phyloP scores from a whole-genome alignment of 441 rosid species.

The Gossypium schwendimanii region DNA sequence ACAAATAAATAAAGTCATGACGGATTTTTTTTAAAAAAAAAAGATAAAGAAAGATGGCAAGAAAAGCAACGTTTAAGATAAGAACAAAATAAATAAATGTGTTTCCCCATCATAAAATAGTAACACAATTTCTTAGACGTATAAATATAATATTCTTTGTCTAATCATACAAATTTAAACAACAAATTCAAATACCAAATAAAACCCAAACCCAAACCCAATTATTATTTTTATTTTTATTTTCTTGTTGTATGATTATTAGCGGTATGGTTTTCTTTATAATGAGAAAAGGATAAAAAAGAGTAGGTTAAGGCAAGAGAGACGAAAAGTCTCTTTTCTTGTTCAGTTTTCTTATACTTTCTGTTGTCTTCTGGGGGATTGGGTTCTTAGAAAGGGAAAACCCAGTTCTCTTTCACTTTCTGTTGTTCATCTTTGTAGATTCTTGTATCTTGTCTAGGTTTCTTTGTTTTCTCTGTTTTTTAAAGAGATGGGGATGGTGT shows the following conservation, averaged over 20 bases:
- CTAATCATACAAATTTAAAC: not conserved
- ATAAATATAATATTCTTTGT: not conserved
- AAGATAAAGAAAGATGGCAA: not conserved
- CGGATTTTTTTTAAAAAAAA: not conserved
- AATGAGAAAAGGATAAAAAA: not conserved
- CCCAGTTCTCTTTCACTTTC: not conserved
- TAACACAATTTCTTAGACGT: not conserved
- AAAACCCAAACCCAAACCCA: not conserved
- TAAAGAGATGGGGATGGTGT: constrained; percentile 44
- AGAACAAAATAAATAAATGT: not conserved
- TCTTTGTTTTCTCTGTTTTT: constrained; percentile 1
- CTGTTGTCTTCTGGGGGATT: constrained; percentile 16
- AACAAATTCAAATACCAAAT: not conserved
- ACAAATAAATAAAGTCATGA: too few relatives aligned
- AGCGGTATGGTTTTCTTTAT: not conserved
- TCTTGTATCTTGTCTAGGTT: not conserved
- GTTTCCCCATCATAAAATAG: not conserved
- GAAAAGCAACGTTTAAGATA: not conserved
- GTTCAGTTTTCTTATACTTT: not conserved
- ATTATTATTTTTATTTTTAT: not conserved
- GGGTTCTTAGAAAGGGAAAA: constrained; percentile 15
- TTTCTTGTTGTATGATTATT: not conserved
- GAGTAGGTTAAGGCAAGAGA: not conserved
- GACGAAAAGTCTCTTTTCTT: not conserved
- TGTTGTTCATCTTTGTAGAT: not conserved